Base-by-base conservation (phyloP, 2,329 filamentous ascomycete species). In the Stagonosporopsis tanaceti region DNA sequence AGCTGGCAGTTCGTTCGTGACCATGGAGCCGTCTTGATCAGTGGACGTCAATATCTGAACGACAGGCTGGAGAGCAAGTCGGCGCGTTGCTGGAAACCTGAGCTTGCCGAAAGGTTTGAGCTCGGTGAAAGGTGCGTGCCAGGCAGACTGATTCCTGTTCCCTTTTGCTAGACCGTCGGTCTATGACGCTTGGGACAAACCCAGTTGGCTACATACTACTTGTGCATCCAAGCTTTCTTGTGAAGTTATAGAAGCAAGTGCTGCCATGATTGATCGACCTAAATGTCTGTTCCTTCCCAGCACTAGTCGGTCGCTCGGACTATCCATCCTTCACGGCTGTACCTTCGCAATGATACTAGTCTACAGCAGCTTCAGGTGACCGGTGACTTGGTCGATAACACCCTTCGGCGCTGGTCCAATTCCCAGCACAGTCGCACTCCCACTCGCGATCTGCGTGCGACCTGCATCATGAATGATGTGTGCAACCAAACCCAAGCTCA, bases 401-500 rank as follows among this genome's bases (percentile, higher is more conserved):
- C 91, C 93, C 82, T 90, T 93, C 0, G 94, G 94, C 25, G 89
- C 94, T 57, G 87, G 79, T 32, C 79, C 81, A 57, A 84, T 87
- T 0, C 95, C 95, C 48, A 99, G 81, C 39, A 99, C 95, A 0
- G 95, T 99, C 76, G 92, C 85, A 76, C 93, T 97, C 17, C 95
- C 94, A 40, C 90, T 88, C 50, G 93, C 93, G 77, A 99, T 98
- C 85, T 99, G 95, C 42, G 95, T 99, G 60, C 95, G 86, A 14
- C 95, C 95, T n/a, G 95, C 95, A 78, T 99, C 95, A 70, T 91
- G 89, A 65, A 99, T 94, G 50, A 97, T 88, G 76, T 94, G 90
- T 50, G 94, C 92, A 59, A 92, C 93, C 57, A 99, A 78, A 1
- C 95, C 94, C 57, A 97, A 76, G 73, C 89, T 92, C 61, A 92